These are phyloP conservation scores for Vitis amurensis DNA, from an alignment of 164 flowering plant species.

Conservation along the genomic window DNA sequence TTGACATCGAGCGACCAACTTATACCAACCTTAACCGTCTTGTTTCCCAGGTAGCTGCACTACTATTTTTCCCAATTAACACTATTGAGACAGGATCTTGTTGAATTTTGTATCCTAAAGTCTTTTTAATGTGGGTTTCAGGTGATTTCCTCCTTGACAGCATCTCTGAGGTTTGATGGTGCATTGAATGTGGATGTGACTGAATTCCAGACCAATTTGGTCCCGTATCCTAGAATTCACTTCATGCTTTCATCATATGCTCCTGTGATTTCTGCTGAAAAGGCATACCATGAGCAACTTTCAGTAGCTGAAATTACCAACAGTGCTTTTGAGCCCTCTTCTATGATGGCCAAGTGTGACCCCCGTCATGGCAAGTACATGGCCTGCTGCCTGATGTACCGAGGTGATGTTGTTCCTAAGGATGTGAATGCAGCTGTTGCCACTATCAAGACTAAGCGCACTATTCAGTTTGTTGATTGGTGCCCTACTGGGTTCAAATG, in stretches of 20 bases:
- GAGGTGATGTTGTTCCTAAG: conserved; percentile 73
- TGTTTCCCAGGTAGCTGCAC: conserved; percentile 49
- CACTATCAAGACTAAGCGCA: conserved; percentile 69
- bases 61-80: no score
- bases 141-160: conserved; percentile 66
- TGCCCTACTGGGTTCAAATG: conserved; percentile 75
- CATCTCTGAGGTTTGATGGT: conserved; percentile 67
- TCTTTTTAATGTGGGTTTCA: conserved; percentile 12
- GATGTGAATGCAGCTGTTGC: conserved; percentile 75
- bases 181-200: conserved; percentile 66
- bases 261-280: conserved; percentile 66
- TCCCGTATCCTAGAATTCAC: conserved; percentile 68
- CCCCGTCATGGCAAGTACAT: conserved; percentile 72
- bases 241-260: conserved; percentile 78
- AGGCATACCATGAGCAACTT: conserved; percentile 61
- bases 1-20: conserved; percentile 70
- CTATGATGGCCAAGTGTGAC: conserved; percentile 73
- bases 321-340: conserved; percentile 62
- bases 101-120: neutral
- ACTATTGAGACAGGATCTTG: neutral
- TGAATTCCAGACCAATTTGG: conserved; percentile 64
- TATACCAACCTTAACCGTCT: conserved; percentile 65
- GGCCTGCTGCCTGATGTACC: conserved; percentile 73
- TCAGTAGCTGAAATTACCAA: conserved; percentile 71
- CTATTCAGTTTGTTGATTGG: conserved; percentile 75